Conservation (phyloP, 208 protist species). For the Trypanosoma mega region DNA sequence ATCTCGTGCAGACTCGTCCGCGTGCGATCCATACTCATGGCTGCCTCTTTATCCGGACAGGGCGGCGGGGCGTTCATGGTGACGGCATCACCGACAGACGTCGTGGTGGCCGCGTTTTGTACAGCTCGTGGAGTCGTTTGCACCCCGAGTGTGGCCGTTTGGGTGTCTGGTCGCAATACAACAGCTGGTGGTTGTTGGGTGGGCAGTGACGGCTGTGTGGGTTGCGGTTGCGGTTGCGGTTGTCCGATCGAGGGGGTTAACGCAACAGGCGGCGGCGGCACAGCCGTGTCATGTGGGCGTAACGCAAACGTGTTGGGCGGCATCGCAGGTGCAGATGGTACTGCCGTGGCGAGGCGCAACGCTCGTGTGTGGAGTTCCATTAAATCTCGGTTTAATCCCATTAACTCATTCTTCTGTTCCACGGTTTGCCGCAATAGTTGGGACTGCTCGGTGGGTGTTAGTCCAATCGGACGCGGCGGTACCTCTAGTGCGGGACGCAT, state of each 20-base stretch:
- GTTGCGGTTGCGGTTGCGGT: too few relatives aligned
- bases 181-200: neutral
- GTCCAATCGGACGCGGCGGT: slow-evolving; percentile 21
- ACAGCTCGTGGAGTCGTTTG: slow-evolving; percentile 13
- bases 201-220: neutral
- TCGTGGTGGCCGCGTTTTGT: slow-evolving; percentile 18
- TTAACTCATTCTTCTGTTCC: slow-evolving; percentile 68
- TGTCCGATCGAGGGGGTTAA: too few relatives aligned
- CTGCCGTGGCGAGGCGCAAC: slow-evolving; percentile 22
- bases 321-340: neutral
- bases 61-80: neutral
- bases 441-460: slow-evolving; percentile 60
- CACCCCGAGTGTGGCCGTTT: slow-evolving; percentile 8
- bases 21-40: slow-evolving; percentile 42
- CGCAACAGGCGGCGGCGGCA: too few relatives aligned
- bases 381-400: slow-evolving; percentile 65
- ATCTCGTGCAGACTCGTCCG: slow-evolving; percentile 59
- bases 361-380: slow-evolving; percentile 60
- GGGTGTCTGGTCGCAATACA: neutral
- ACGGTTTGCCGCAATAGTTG: slow-evolving; percentile 60
- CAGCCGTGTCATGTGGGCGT: too few relatives aligned
- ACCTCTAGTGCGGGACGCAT: slow-evolving; percentile 10
- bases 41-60: slow-evolving; percentile 12
- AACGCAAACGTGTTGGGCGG: too few relatives aligned
- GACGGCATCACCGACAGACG: neutral